Evolutionary conservation across 345 rosid genomes (phyloP), one percentile per base, ranked within the genome.

Genomic region (Aquilaria malaccensis): DNA sequence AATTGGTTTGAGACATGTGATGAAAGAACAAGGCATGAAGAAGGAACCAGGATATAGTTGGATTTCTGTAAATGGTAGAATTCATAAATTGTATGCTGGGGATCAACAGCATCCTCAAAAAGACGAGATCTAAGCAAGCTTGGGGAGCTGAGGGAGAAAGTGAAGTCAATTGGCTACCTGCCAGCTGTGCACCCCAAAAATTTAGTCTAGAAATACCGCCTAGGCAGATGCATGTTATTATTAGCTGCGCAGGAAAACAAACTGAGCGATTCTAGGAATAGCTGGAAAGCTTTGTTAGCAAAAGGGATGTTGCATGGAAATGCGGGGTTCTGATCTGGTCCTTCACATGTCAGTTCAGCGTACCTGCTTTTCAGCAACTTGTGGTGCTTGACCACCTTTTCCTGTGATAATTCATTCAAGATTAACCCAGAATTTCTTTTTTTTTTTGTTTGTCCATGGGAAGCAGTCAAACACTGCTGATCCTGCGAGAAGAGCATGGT

Each of bases 41-140:
- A 80, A 86, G 67, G 87, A 84, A 50, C 81, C 80, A 0, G 84
- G 87, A n/a, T 66, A 73, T n/a, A 86, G 86, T 58, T 84, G 87
- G 84, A 76, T 82, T 52, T 67, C 58, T 41, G 51, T 67, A 55
- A 56, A 61, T 32, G 81, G 81, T 45, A 65, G 47, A 67, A 59
- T 64, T 33, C 77, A 74, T 45, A 80, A 70, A 52, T 80, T 77
- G 50, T 70, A 65, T 68, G 70, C 77, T 1, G 67, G 76, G 22
- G 81, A 77, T 72, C 79, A 74, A 59, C 50, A 64, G 29, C 79
- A 80, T 65, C 68, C 68, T 4, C 70, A 67, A 58, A 74, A 66
- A 10, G 70, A 67, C 65, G 71, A 72, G 48, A 68, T 77, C 54
- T 77, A 74, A 68, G 70, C 62, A 14, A 52, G 62, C 30, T 80